Evolutionary conservation across 31 red algal genomes (phyloP).

Genomic region (Odonthalia washingtoniensis): DNA sequence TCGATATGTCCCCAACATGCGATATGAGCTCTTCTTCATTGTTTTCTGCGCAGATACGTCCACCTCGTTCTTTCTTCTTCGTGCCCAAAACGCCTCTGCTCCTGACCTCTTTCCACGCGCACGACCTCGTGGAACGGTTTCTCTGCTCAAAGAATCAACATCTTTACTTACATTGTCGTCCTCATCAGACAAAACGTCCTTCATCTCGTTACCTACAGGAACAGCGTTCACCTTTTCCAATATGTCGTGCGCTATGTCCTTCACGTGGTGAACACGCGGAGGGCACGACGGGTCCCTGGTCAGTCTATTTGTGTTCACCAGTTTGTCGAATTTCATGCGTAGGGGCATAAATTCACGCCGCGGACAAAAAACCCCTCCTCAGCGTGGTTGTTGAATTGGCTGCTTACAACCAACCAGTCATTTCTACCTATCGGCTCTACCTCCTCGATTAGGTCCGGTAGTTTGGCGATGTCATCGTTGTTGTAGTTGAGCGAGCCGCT

Average conservation of each 20-base stretch:
- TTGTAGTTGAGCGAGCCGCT: conserved; percentile 17
- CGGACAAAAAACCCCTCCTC: no score
- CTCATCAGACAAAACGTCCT: no score
- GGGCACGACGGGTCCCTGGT: conserved; percentile 31
- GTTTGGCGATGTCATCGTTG: neutral
- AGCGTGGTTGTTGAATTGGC: no score
- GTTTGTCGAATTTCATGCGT: conserved; percentile 27
- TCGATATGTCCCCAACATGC: neutral
- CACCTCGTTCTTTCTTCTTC: neutral
- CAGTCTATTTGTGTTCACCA: neutral
- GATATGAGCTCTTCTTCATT: neutral
- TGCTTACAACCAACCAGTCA: no score
- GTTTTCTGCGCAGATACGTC: neutral
- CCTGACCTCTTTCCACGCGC: no score
- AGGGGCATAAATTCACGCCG: neutral
- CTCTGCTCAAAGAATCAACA: no score
- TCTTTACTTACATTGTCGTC: no score
- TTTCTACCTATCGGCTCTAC: conserved; percentile 9
- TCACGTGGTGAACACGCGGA: neutral
- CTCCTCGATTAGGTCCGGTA: neutral
- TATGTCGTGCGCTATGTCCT: neutral
- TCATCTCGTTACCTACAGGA: neutral
- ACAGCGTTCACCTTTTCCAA: neutral
- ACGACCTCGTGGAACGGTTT: no score
- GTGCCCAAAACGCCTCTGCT: neutral